Percentiles rank a stretch among this genome's conserved stretches.
These are phyloP conservation scores for Paxillus involutus DNA, from an alignment of 768 basidiomycete genomes.

Conservation along the genomic window DNA sequence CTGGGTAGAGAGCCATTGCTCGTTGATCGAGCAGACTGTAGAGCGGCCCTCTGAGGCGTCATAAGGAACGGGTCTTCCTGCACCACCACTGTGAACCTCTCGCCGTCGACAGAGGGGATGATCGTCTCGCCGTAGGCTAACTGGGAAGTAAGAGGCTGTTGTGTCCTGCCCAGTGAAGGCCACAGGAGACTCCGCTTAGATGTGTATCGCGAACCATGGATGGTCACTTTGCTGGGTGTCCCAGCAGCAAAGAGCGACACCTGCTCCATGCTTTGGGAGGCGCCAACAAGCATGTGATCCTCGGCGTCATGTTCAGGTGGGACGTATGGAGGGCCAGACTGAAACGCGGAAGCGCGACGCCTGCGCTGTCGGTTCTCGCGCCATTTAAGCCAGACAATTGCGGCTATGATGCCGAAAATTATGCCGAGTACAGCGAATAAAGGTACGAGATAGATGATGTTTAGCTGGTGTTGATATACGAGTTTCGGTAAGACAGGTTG, in stretches of 20 bases:
- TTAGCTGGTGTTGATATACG: conserved; percentile 20
- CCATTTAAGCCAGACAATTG: conserved; percentile 10
- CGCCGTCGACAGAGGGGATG: conserved; percentile 22
- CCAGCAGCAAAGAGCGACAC: conserved; percentile 21
- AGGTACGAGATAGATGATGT: conserved; percentile 27
- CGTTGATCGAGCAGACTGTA: neutral
- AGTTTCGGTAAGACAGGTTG: conserved; percentile 16
- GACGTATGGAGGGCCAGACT: conserved; percentile 26
- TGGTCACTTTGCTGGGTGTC: conserved; percentile 30
- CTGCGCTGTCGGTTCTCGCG: conserved; percentile 4
- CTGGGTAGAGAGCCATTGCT: conserved; percentile 1
- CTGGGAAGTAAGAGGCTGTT: neutral
- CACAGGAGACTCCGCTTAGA: conserved; percentile 13
- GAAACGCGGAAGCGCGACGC: conserved; percentile 15
- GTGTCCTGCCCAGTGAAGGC: conserved; percentile 3
- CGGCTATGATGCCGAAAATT: conserved; percentile 19
- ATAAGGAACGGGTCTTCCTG: conserved; percentile 24
- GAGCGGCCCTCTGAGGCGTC: neutral
- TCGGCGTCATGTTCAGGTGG: conserved; percentile 19
- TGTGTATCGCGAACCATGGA: conserved; percentile 28
- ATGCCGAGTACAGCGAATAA: conserved; percentile 27
- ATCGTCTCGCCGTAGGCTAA: conserved; percentile 11
- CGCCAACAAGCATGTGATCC: conserved; percentile 11
- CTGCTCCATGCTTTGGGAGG: conserved; percentile 26
- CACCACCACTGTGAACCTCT: conserved; percentile 21